Percentiles rank a stretch among this genome's conserved stretches.
phyloP scores from a whole-genome alignment of 495 filamentous ascomycete genomes.

The Tuber umbilicatum region DNA sequence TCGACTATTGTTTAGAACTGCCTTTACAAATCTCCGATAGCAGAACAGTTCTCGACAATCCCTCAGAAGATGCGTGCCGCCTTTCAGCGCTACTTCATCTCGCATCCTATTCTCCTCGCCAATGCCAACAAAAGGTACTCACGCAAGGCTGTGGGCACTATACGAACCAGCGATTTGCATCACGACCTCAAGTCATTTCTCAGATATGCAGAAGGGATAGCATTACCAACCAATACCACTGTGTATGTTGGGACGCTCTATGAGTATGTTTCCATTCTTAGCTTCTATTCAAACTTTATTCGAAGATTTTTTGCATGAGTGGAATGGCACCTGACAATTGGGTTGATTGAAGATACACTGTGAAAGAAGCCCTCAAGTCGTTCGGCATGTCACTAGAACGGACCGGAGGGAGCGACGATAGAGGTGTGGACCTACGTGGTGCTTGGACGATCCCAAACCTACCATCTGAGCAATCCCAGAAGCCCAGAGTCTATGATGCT shows the following conservation, averaged over 20 bases:
- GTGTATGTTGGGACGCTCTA: slow-evolving; percentile 60
- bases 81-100: background rate
- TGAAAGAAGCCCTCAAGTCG: slow-evolving; percentile 54
- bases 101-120: background rate
- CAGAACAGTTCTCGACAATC: background rate
- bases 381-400: slow-evolving; percentile 63
- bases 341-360: slow-evolving; percentile 65
- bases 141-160: background rate
- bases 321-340: background rate
- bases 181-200: slow-evolving; percentile 64
- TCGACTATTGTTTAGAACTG: background rate
- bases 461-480: slow-evolving; percentile 26
- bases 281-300: slow-evolving; percentile 8
- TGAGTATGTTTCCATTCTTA: slow-evolving; percentile 43
- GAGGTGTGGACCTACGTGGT: slow-evolving; percentile 77
- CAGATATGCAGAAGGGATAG: slow-evolving; percentile 57
- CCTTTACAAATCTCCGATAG: background rate
- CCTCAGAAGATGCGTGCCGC: background rate
- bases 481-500: slow-evolving; percentile 48
- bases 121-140: background rate
- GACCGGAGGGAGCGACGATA: slow-evolving; percentile 66
- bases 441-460: slow-evolving; percentile 61
- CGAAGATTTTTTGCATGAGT: background rate
- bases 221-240: slow-evolving; percentile 49
- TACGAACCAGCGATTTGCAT: slow-evolving; percentile 49